These are phyloP conservation scores for Populus tomentosa DNA, from an alignment of 441 rosid genomes.

Conservation along the genomic window DNA sequence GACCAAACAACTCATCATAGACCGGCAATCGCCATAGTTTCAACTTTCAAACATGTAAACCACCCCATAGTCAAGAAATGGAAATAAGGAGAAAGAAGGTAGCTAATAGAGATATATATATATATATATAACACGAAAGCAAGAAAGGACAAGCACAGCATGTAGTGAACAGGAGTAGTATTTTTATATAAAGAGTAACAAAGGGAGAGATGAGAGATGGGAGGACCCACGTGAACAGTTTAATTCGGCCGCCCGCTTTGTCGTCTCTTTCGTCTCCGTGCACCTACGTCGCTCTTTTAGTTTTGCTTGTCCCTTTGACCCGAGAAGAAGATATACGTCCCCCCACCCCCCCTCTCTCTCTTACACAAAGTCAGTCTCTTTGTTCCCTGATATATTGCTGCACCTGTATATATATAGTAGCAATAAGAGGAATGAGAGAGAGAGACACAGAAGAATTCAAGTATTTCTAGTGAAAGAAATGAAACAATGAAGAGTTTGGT, in stretches of 20 bases:
- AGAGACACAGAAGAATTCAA: background rate
- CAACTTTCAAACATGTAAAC: too few species aligned
- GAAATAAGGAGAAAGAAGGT: background rate
- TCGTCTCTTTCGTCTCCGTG: constrained; percentile 54
- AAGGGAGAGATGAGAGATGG: background rate
- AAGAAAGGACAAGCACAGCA: background rate
- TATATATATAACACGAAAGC: background rate
- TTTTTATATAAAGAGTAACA: constrained; percentile 1
- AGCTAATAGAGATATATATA: too few species aligned
- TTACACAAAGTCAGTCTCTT: background rate
- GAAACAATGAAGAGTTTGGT: background rate
- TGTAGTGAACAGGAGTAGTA: background rate
- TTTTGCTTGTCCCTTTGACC: background rate
- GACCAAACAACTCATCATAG: too few species aligned
- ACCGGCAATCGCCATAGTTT: too few species aligned
- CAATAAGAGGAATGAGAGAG: too few species aligned
- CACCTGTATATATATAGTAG: background rate
- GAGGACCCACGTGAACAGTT: constrained; percentile 51
- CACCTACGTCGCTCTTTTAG: constrained; percentile 22
- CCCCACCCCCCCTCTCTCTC: constrained; percentile 10
- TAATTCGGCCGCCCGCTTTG: constrained; percentile 52
- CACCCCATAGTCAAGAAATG: too few species aligned
- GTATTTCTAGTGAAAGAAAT: background rate
- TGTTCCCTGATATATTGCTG: background rate
- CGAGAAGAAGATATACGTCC: constrained; percentile 2